A percentile compares a stretch with the other conserved stretches of the same genome.
phyloP scores from a whole-genome alignment of 1,284 basidiomycete species.

The Ceratobasidium sp. region DNA sequence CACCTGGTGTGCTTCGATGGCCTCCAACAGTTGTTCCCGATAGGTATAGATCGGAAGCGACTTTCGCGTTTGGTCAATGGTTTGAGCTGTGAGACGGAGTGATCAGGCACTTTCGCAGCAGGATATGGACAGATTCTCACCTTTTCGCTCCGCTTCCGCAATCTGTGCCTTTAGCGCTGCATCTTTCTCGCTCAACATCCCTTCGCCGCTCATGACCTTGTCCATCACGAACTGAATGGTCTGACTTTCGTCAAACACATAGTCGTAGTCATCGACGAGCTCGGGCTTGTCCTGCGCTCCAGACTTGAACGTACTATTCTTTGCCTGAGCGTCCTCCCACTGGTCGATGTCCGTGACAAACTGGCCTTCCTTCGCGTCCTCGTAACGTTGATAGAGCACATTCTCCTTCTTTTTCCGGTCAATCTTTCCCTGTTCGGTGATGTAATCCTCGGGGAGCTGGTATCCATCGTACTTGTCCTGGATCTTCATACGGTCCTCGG shows the following conservation, averaged over 20 bases:
- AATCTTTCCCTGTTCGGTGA: slow-evolving; percentile 98
- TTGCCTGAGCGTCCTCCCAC: slow-evolving; percentile 94
- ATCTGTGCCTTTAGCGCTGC: slow-evolving; percentile 89
- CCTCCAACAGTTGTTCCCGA: slow-evolving; percentile 87
- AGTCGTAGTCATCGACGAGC: slow-evolving; percentile 89
- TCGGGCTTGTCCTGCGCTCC: slow-evolving; percentile 91
- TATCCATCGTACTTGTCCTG: slow-evolving; percentile 96
- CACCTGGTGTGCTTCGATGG: slow-evolving; percentile 91
- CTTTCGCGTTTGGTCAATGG: slow-evolving; percentile 92
- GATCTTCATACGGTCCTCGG: slow-evolving; percentile 93
- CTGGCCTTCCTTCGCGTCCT: slow-evolving; percentile 90
- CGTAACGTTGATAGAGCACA: slow-evolving; percentile 93
- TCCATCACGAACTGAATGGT: slow-evolving; percentile 97
- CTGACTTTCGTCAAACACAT: slow-evolving; percentile 97
- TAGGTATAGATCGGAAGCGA: slow-evolving; percentile 90
- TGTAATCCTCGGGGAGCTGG: slow-evolving; percentile 95
- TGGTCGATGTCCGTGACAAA: slow-evolving; percentile 97
- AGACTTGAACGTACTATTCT: slow-evolving; percentile 87
- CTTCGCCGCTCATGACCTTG: slow-evolving; percentile 76
- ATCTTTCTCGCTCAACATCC: slow-evolving; percentile 84
- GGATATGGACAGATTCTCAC: slow-evolving; percentile 61
- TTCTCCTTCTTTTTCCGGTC: slow-evolving; percentile 97
- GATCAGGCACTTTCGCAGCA: slow-evolving; percentile 38
- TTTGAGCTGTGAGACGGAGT: slow-evolving; percentile 68
- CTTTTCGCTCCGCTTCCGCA: slow-evolving; percentile 90